Evolutionary conservation across 805 yeast genomes (phyloP), one percentile per base, ranked within the genome.

Genomic region (Zygosaccharomyces kombuchaensis): DNA sequence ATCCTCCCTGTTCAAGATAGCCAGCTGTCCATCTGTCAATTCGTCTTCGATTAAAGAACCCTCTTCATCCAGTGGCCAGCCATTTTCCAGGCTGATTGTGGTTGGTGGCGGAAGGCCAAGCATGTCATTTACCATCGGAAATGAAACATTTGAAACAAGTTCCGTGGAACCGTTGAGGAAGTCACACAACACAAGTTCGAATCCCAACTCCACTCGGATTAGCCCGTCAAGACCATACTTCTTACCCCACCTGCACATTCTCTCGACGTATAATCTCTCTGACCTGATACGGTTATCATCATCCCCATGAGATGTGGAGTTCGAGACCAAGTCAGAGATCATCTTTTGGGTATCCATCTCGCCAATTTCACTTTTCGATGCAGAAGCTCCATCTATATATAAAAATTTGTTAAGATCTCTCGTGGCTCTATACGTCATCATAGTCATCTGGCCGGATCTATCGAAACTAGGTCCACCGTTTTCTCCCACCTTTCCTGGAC

Each of bases 341-440:
- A 77, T 44, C 37, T 60, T 60, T 53, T 78, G 82, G 1, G 78
- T 71, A 55, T 81, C 87, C 84, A 79, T 79, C 55, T 77, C 81
- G 3, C 85, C 85, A 1, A 78, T 70, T 1, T 44, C 32, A 0
- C 73, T 64, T 57, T 80, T 81, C 0, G 84, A 78, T n/a, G 84
- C 87, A 23, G 84, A 78, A 0, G 85, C 84, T 5, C 87, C 87
- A 50, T 81, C 85, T n/a, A 81, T 57, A 41, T 73, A 71, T 4
- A 81, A 65, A 25, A 81, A 56, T 51, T 69, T 74, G 50, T 69
- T 70, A 42, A 81, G 58, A 3, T 83, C 80, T 48, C 65, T 67
- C 2, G 61, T 63, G 8, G 73, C 75, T 47, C 68, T 63, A 51
- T 78, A 78, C 0, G 84, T 77, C 50, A 73, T 63, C 39, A 78